phyloP scores from a whole-genome alignment of 2,329 filamentous ascomycete species.

The Neopestalotiopsis rosae region DNA sequence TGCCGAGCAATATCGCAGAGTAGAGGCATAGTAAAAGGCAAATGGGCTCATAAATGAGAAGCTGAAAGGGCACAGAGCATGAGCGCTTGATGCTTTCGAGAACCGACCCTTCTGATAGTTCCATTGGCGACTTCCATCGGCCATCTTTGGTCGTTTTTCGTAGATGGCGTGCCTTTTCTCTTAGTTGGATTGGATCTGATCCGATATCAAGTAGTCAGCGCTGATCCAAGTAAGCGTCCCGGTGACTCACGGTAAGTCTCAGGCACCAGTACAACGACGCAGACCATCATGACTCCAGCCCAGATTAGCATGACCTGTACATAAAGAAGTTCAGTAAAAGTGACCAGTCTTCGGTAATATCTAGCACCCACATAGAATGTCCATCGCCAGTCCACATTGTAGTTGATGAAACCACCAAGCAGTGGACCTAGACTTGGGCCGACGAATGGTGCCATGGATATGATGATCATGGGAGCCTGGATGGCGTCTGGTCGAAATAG shows the following conservation, averaged over 20 bases:
- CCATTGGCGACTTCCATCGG: constrained; percentile 77
- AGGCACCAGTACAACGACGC: constrained; percentile 76
- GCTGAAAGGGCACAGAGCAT: constrained; percentile 73
- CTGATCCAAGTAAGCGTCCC: too few species aligned
- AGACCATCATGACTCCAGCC: constrained; percentile 66
- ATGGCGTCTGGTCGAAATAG: constrained; percentile 73
- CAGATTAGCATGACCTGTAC: constrained; percentile 73
- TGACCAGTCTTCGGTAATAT: neutral
- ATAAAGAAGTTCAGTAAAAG: neutral
- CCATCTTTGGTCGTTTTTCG: constrained; percentile 78
- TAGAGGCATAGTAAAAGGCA: constrained; percentile 76
- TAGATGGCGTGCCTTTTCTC: constrained; percentile 71
- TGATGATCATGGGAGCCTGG: constrained; percentile 83
- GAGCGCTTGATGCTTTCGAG: constrained; percentile 61
- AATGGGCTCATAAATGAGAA: constrained; percentile 79
- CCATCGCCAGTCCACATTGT: constrained; percentile 77
- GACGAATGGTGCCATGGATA: constrained; percentile 68
- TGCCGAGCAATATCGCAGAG: constrained; percentile 81
- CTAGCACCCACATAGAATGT: constrained; percentile 67
- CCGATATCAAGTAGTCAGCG: neutral
- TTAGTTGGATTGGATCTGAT: constrained; percentile 69
- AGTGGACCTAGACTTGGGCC: constrained; percentile 65
- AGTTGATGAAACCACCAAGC: constrained; percentile 82
- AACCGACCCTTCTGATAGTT: constrained; percentile 74
- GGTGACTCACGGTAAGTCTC: constrained; percentile 76